Percentiles rank a stretch among this genome's conserved stretches.
phyloP scores from a whole-genome alignment of 768 basidiomycete species.

The Cantharellus cinnabarinus region DNA sequence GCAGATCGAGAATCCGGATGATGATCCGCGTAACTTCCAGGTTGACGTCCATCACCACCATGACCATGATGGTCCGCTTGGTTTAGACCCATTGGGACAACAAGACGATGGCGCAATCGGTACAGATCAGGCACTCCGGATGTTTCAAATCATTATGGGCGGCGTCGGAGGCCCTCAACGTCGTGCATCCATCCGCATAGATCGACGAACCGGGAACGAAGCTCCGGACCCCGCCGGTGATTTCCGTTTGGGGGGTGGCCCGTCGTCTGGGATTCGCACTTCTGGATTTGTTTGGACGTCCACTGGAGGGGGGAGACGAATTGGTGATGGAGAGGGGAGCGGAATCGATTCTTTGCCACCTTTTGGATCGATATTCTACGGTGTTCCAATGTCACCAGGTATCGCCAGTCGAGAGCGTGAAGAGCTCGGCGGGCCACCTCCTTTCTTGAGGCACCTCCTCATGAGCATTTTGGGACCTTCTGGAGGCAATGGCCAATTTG shows the following conservation, averaged over 20 bases:
- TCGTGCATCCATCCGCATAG: background rate
- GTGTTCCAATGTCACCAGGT: no score
- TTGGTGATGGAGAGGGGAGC: no score
- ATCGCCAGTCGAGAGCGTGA: no score
- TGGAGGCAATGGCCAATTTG: slow-evolving; percentile 33
- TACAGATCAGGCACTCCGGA: background rate
- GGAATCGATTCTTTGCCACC: no score
- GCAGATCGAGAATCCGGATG: slow-evolving; percentile 53
- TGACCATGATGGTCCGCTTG: slow-evolving; percentile 1
- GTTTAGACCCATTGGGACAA: background rate
- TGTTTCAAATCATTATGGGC: background rate
- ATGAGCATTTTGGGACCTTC: background rate
- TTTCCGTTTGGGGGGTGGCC: background rate
- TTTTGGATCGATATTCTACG: no score
- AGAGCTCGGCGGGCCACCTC: background rate
- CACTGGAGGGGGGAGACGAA: background rate
- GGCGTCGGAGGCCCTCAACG: background rate
- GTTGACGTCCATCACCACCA: slow-evolving; percentile 1
- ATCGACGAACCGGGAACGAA: background rate
- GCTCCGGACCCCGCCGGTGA: background rate
- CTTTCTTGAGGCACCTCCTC: background rate
- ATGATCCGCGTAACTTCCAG: slow-evolving; percentile 57
- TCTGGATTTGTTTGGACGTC: background rate
- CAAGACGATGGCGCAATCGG: background rate
- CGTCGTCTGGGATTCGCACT: slow-evolving; percentile 1